phyloP scores from a whole-genome alignment of 306 rosid genomes.

The Acacia confusa region DNA sequence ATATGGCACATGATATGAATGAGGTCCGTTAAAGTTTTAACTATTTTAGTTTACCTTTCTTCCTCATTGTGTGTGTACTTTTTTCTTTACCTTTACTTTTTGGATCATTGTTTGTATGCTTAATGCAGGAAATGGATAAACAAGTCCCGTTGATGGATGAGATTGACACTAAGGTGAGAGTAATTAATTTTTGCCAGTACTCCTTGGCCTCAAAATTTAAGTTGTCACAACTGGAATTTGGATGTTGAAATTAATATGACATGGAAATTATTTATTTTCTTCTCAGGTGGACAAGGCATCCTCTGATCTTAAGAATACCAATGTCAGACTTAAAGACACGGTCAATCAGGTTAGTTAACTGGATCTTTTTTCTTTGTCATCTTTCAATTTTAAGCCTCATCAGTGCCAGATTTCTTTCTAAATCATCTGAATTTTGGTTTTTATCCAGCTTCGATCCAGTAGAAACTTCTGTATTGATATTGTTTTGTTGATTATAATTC shows the following conservation, averaged over 20 bases:
- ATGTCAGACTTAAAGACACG: constrained; percentile 90
- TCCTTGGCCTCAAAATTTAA: neutral
- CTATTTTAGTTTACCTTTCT: neutral
- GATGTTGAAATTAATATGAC: constrained; percentile 30
- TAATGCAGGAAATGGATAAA: constrained; percentile 79
- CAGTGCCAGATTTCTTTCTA: constrained; percentile 24
- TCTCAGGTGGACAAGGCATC: constrained; percentile 87
- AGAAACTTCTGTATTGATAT: constrained; percentile 97
- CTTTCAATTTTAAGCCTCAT: neutral
- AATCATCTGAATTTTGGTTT: constrained; percentile 39
- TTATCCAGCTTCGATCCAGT: constrained; percentile 89
- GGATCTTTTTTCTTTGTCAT: constrained; percentile 21
- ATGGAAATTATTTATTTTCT: constrained; percentile 28
- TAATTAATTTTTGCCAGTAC: constrained; percentile 3
- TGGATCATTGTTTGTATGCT: constrained; percentile 28
- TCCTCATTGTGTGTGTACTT: neutral
- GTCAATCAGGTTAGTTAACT: constrained; percentile 75
- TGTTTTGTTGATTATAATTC: constrained; percentile 78
- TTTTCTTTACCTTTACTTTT: neutral
- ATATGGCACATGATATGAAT: constrained; percentile 97
- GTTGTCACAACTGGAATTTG: constrained; percentile 16
- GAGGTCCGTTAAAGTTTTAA: constrained; percentile 56
- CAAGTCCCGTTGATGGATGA: constrained; percentile 99
- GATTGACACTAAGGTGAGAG: constrained; percentile 88
- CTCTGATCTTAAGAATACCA: constrained; percentile 94